Evolutionary conservation across 441 rosid genomes (phyloP).

Genomic region (Sinapis alba): DNA sequence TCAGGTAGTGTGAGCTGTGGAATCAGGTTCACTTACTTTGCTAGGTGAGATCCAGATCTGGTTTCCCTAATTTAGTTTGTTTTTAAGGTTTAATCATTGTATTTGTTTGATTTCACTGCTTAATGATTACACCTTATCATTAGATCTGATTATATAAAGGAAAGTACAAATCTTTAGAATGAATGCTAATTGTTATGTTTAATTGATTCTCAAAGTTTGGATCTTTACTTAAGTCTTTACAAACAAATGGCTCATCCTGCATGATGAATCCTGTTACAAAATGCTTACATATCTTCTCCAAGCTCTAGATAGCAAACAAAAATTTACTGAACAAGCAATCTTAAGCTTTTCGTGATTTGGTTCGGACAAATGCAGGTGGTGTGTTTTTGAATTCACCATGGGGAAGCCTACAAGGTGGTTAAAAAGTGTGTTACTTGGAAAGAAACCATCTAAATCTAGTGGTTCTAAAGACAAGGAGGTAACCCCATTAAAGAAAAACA

Average conservation of each 20-base stretch:
- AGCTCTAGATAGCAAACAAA: too few relatives aligned
- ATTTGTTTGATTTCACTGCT: constrained; percentile 25
- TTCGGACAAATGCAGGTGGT: too few relatives aligned
- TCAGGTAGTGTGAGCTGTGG: constrained; percentile 57
- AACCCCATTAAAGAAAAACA: neutral
- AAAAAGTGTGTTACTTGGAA: constrained; percentile 74
- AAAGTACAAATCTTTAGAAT: neutral
- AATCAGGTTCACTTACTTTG: constrained; percentile 40
- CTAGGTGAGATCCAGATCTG: constrained; percentile 78
- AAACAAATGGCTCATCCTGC: constrained; percentile 7
- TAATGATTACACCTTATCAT: constrained; percentile 24
- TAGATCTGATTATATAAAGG: neutral
- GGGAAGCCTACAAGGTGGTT: constrained; percentile 90
- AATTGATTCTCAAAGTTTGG: constrained; percentile 8
- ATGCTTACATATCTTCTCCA: neutral
- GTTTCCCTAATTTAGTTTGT: constrained; percentile 1
- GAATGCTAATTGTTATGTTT: neutral
- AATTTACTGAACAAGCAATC: too few relatives aligned
- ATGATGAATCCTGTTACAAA: neutral
- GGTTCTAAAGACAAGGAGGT: constrained; percentile 71
- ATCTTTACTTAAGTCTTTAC: neutral
- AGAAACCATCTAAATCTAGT: constrained; percentile 73
- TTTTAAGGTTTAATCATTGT: constrained; percentile 20
- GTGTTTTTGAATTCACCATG: constrained; percentile 46
- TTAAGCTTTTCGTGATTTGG: too few relatives aligned